These are phyloP conservation scores for Fusarium sp. DNA, from an alignment of 2,329 filamentous ascomycete species.

Conservation along the genomic window DNA sequence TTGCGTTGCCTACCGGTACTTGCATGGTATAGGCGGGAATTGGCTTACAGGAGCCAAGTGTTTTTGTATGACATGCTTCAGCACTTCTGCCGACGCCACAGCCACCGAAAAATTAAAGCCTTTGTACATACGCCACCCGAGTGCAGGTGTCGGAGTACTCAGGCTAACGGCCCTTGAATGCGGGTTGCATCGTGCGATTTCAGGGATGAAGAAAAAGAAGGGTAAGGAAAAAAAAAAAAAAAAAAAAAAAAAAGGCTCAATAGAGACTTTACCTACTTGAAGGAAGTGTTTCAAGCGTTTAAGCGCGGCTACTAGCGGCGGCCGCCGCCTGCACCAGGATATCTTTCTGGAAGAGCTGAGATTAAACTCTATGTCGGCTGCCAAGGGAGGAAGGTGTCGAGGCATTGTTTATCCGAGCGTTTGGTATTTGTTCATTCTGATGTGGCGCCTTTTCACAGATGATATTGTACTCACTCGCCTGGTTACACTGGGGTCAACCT, in stretches of 20 bases:
- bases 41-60: conserved; percentile 27
- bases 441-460: conserved; percentile 16
- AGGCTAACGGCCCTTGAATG: conserved; percentile 22
- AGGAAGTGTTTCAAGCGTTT: conserved; percentile 34
- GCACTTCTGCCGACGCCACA: conserved; percentile 35
- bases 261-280: conserved; percentile 16
- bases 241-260: conserved; percentile 14
- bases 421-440: conserved; percentile 10
- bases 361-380: conserved; percentile 5
- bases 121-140: conserved; percentile 22
- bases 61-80: conserved; percentile 39
- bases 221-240: no score
- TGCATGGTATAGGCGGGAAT: conserved; percentile 33
- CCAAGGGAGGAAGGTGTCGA: conserved; percentile 39
- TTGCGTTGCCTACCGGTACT: conserved; percentile 48
- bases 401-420: conserved; percentile 11
- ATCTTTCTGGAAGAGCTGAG: conserved; percentile 18
- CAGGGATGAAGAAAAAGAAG: background rate
- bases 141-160: conserved; percentile 19
- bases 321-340: conserved; percentile 14
- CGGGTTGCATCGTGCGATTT: conserved; percentile 17
- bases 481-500: conserved; percentile 32
- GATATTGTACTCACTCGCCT: conserved; percentile 6
- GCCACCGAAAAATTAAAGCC: conserved; percentile 7
- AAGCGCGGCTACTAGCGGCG: conserved; percentile 31